phyloP scores from a whole-genome alignment of 2,329 filamentous ascomycete species.

The Bipolaris bicolor region DNA sequence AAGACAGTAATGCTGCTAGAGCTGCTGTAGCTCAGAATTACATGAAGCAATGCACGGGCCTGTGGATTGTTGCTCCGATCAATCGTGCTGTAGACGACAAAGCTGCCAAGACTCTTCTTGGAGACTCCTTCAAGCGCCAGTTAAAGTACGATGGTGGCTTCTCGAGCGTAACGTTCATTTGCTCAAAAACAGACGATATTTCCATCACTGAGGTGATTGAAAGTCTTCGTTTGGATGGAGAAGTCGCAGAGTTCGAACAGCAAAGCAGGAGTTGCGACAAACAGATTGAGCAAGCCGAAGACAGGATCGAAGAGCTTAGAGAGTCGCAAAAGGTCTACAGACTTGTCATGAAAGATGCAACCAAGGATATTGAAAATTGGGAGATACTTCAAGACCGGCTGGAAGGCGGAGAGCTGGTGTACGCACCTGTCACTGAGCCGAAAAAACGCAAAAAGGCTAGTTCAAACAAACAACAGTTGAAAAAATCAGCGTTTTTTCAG shows the following conservation, averaged over 20 bases:
- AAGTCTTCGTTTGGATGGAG: slow-evolving; percentile 46
- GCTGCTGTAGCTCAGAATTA: slow-evolving; percentile 64
- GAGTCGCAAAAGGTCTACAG: slow-evolving; percentile 46
- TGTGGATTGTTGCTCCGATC: slow-evolving; percentile 70
- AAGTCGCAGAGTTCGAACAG: slow-evolving; percentile 38
- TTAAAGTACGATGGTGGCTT: slow-evolving; percentile 65
- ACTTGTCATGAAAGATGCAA: slow-evolving; percentile 44
- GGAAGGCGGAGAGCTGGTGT: slow-evolving; percentile 53
- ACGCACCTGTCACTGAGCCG: slow-evolving; percentile 38
- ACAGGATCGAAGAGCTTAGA: slow-evolving; percentile 35
- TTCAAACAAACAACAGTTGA: neutral
- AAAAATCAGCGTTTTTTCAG: slow-evolving; percentile 1
- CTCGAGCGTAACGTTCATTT: slow-evolving; percentile 64
- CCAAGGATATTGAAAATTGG: slow-evolving; percentile 56
- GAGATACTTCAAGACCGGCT: slow-evolving; percentile 49
- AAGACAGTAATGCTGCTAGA: slow-evolving; percentile 66
- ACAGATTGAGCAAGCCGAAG: slow-evolving; percentile 23
- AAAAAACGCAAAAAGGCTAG: slow-evolving; percentile 53
- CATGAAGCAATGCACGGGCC: slow-evolving; percentile 64
- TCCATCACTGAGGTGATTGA: slow-evolving; percentile 54
- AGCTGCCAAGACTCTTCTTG: slow-evolving; percentile 62
- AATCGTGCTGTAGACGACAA: slow-evolving; percentile 66
- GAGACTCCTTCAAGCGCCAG: slow-evolving; percentile 63
- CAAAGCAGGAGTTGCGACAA: slow-evolving; percentile 24
- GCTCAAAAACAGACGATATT: slow-evolving; percentile 68